These are phyloP conservation scores for Hyphodiscus hymeniophilus DNA, from an alignment of 495 filamentous ascomycete species.

Conservation along the genomic window DNA sequence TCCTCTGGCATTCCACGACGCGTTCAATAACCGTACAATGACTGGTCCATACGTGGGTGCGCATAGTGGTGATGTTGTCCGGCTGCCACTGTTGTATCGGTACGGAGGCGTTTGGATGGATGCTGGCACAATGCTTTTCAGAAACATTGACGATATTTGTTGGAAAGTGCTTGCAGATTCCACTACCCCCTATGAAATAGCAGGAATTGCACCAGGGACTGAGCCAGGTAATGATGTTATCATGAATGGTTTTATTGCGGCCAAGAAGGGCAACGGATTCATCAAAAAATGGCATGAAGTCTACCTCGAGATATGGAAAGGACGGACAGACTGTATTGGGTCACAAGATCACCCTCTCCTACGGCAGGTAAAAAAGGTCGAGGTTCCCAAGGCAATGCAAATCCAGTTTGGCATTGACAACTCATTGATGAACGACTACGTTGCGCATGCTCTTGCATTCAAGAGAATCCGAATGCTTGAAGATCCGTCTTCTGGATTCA, in stretches of 20 bases:
- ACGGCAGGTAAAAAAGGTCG: neutral
- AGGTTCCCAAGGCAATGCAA: neutral
- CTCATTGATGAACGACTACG: neutral
- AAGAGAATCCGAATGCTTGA: neutral
- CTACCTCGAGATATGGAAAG: neutral
- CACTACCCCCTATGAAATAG: neutral
- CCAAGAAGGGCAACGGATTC: neutral
- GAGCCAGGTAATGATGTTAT: neutral
- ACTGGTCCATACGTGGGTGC: neutral
- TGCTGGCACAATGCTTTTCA: neutral
- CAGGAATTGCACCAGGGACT: neutral
- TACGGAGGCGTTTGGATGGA: neutral
- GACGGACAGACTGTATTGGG: neutral
- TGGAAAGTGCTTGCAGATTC: neutral
- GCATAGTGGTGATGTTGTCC: neutral
- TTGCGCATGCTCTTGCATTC: neutral
- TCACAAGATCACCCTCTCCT: neutral
- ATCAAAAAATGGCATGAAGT: neutral
- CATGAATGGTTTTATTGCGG: neutral
- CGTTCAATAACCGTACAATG: neutral
- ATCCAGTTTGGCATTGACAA: neutral
- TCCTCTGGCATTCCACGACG: neutral
- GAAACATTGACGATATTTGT: neutral
- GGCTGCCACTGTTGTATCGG: neutral
- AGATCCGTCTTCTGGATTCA: neutral